Conservation (phyloP, 2,329 filamentous ascomycete species). For the Penicillium frequentans region DNA sequence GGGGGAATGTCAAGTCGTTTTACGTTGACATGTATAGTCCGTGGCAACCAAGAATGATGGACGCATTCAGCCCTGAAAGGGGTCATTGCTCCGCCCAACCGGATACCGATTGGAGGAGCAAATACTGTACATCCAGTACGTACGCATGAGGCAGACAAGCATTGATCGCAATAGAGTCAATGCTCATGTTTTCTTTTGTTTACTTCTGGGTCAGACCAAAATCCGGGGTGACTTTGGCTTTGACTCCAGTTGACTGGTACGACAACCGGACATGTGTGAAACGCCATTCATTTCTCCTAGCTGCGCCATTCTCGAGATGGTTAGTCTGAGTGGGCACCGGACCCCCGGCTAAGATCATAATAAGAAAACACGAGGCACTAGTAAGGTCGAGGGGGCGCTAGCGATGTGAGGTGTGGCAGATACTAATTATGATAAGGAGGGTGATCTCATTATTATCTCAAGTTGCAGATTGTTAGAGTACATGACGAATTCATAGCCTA, state of each 20-base stretch:
- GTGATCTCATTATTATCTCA: slow-evolving; percentile 18
- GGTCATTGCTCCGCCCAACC: neutral
- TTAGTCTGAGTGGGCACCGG: neutral
- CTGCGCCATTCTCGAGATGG: neutral
- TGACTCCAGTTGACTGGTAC: slow-evolving; percentile 10
- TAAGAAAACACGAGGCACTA: neutral
- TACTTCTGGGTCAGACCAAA: slow-evolving; percentile 10
- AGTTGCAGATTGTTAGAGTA: neutral
- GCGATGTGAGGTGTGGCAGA: neutral
- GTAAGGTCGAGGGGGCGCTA: neutral
- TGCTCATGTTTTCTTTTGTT: neutral
- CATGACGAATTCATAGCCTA: neutral
- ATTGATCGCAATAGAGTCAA: neutral
- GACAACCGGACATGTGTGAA: neutral
- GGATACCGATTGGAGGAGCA: neutral
- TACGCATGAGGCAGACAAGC: neutral
- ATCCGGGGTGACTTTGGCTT: slow-evolving; percentile 20
- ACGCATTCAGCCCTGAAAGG: neutral
- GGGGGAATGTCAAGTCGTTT: neutral
- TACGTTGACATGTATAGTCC: neutral
- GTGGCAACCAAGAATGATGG: slow-evolving; percentile 1
- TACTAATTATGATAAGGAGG: neutral
- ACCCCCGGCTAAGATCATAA: neutral
- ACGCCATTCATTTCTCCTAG: neutral
- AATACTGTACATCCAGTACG: no score